phyloP scores from a whole-genome alignment of 2,329 filamentous ascomycete genomes.

The Pseudogymnoascus destructans region DNA sequence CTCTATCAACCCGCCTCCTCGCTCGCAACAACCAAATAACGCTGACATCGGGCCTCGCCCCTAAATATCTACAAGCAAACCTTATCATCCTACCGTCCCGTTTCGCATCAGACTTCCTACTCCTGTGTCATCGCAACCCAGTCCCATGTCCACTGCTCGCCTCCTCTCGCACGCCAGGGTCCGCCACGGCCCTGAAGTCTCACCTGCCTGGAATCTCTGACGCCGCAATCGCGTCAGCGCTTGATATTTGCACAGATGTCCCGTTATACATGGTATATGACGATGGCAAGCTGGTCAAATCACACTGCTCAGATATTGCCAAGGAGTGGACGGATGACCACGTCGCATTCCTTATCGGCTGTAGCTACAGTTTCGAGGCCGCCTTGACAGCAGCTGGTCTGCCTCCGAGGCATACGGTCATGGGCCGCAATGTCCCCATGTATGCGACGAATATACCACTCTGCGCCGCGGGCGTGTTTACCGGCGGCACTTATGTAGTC shows the following conservation, averaged over 20 bases:
- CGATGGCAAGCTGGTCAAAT: conserved; percentile 31
- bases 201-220: conserved; percentile 24
- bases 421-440: conserved; percentile 44
- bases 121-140: conserved; percentile 46
- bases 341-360: conserved; percentile 50
- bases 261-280: conserved; percentile 46
- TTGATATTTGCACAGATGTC: conserved; percentile 45
- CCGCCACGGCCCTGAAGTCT: conserved; percentile 30
- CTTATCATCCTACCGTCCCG: conserved; percentile 44
- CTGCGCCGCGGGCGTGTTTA: conserved; percentile 45
- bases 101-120: conserved; percentile 44
- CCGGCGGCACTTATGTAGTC: conserved; percentile 40
- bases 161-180: conserved; percentile 34
- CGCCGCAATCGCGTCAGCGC: conserved; percentile 28
- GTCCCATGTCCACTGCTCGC: conserved; percentile 49
- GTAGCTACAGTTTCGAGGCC: conserved; percentile 49
- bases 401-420: conserved; percentile 35
- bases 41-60: conserved; percentile 41
- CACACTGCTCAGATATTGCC: conserved; percentile 32
- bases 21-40: conserved; percentile 14
- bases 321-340: conserved; percentile 44
- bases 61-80: conserved; percentile 47
- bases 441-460: conserved; percentile 45
- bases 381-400: conserved; percentile 40
- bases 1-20: conserved; percentile 13